Percentiles rank a stretch among this genome's conserved stretches.
Evolutionary conservation across 2,329 filamentous ascomycete genomes (phyloP).

Genomic region (Aspergillus fijiensis): DNA sequence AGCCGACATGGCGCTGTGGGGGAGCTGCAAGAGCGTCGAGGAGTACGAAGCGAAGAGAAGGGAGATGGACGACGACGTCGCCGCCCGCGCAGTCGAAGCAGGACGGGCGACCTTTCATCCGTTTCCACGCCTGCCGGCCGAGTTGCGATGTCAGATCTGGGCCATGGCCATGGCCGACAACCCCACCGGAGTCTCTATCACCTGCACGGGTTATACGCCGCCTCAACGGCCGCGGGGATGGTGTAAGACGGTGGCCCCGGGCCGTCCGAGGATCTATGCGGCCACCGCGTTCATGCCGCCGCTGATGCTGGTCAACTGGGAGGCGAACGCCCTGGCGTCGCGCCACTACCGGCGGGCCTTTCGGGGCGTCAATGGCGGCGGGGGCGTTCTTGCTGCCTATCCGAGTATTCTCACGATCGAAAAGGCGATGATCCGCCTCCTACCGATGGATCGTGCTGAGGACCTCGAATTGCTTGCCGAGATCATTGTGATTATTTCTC

Average conservation of each 20-base stretch:
- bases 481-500: not conserved
- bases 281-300: constrained; percentile 1
- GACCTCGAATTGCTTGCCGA: not conserved
- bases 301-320: not conserved
- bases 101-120: not conserved
- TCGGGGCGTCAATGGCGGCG: not conserved
- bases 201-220: not conserved
- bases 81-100: not conserved
- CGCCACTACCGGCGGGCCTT: constrained; percentile 2
- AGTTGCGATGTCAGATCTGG: not conserved
- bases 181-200: not conserved
- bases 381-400: not conserved
- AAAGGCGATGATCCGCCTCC: not conserved
- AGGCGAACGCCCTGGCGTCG: not conserved
- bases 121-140: not conserved
- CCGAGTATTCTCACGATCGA: constrained; percentile 2
- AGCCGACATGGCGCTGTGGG: not conserved
- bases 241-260: not conserved
- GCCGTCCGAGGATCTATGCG: not conserved
- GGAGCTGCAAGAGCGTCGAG: not conserved
- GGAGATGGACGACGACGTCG: not conserved
- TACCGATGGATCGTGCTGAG: not conserved
- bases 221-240: not conserved
- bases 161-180: not conserved
- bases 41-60: not conserved